A percentile compares a stretch with the other conserved stretches of the same genome.
These are phyloP conservation scores for Phytopythium oedochilum DNA, from an alignment of 352 stramenopile species.

Conservation along the genomic window DNA sequence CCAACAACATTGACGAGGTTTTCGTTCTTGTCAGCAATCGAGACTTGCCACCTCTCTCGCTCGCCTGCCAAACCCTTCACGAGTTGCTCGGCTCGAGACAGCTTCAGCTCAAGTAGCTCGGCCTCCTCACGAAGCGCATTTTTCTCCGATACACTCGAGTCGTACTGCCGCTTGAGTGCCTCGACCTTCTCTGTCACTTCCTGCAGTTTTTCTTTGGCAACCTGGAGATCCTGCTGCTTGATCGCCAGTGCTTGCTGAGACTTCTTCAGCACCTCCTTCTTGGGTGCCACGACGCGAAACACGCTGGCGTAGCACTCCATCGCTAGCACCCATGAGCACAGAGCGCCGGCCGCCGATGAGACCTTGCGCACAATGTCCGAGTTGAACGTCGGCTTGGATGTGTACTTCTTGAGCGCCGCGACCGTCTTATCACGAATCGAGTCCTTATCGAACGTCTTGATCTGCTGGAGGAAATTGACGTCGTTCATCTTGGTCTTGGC, in stretches of 20 bases:
- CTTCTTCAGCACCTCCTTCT: conserved; percentile 86
- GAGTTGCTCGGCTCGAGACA: conserved; percentile 92
- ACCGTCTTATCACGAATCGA: conserved; percentile 92
- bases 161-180: conserved; percentile 88
- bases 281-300: conserved; percentile 86
- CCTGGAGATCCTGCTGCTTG: conserved; percentile 86
- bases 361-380: conserved; percentile 89
- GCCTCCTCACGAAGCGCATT: conserved; percentile 92
- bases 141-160: conserved; percentile 91
- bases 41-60: conserved; percentile 91
- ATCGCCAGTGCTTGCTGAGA: conserved; percentile 81
- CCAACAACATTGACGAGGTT: conserved; percentile 88
- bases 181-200: conserved; percentile 92
- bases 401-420: conserved; percentile 94
- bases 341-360: conserved; percentile 79
- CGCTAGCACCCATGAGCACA: conserved; percentile 91
- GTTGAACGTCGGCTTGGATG: conserved; percentile 78
- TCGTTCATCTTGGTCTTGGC: conserved; percentile 95
- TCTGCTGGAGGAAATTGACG: conserved; percentile 90
- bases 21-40: conserved; percentile 88
- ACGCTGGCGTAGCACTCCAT: conserved; percentile 91
- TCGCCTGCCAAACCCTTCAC: conserved; percentile 92
- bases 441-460: conserved; percentile 97
- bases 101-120: conserved; percentile 89
- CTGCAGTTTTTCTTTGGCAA: conserved; percentile 87